Base-by-base conservation (phyloP, 345 rosid species). In the Aquilaria malaccensis region DNA sequence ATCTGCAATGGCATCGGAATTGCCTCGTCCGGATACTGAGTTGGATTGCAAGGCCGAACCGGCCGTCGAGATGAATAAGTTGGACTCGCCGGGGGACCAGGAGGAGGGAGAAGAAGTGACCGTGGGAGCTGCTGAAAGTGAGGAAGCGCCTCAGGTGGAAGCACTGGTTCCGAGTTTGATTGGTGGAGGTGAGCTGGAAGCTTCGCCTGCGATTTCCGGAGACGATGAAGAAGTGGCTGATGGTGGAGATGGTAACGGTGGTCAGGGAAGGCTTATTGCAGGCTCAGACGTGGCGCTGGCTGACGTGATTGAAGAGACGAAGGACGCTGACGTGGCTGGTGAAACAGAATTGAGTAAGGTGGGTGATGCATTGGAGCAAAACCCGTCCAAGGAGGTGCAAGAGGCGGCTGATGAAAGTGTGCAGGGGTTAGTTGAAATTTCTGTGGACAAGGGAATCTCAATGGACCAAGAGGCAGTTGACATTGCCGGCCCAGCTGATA, bases 91-190 rank as follows among this genome's bases (percentile, higher is more conserved):
- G 45, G 49, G 45, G 49, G 30, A 33, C 37, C 60, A 49, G 43
- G 29, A 56, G 43, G 56, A 48, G 50, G 13, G 56, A 30, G 61
- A 45, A 5, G 56, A 37, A 30, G 60, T 11, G 30, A 55, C 15
- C 9, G 45, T 12, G 69, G 63, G 50, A 50, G 30, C 14, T 45
- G 52, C 9, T 56, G 68, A 60, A 45, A 67, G 13, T 12, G 57
- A 49, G 49, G 60, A 13, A 22, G 45, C 50, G 46, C 30, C 9
- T 31, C 51, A 22, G 15, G 10, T 22, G 37, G 76, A 50, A 37
- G 78, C 65, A 50, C 71, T 57, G 29, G 60, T 3, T 1, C 67
- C 30, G 12, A 70, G 33, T 69, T 61, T 56, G 65, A 43, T 64
- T 46, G 62, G 33, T 5, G 53, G 46, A 22, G 76, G 64, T 56